A percentile compares a stretch with the other conserved stretches of the same genome.
These are phyloP conservation scores for Clarireedia monteithiana DNA, from an alignment of 2,329 filamentous ascomycete species.

Conservation along the genomic window DNA sequence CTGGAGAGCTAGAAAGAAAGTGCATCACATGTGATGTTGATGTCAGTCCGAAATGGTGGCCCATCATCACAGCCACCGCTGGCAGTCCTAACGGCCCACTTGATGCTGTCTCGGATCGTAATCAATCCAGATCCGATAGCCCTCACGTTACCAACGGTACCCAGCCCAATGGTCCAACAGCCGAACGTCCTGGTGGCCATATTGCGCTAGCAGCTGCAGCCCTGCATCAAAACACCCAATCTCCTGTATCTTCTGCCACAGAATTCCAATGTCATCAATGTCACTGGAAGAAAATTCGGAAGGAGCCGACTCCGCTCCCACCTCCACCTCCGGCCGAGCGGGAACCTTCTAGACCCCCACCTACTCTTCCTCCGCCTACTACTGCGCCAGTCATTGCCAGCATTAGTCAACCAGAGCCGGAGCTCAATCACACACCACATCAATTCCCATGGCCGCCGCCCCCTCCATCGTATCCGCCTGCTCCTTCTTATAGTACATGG, in stretches of 20 bases:
- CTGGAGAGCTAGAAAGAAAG: constrained; percentile 36
- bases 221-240: constrained; percentile 23
- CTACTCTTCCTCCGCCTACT: constrained; percentile 21
- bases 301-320: constrained; percentile 18
- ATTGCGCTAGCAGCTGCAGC: constrained; percentile 29
- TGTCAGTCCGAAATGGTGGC: constrained; percentile 68
- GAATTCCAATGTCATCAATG: constrained; percentile 73
- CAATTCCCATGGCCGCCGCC: constrained; percentile 28
- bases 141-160: constrained; percentile 11
- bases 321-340: constrained; percentile 9
- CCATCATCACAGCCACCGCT: constrained; percentile 11
- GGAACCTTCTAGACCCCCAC: constrained; percentile 17
- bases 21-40: constrained; percentile 62
- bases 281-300: constrained; percentile 41
- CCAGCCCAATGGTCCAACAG: constrained; percentile 7
- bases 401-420: constrained; percentile 26
- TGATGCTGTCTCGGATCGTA: background rate
- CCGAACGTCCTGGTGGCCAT: constrained; percentile 17
- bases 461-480: constrained; percentile 34
- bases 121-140: background rate
- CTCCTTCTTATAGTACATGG: constrained; percentile 40
- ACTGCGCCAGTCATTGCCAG: constrained; percentile 15
- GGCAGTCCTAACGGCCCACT: background rate
- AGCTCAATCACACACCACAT: constrained; percentile 13
- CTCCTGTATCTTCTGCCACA: constrained; percentile 26